Conservation (phyloP, 768 basidiomycete genomes). For the Tylopilus subfusipes region DNA sequence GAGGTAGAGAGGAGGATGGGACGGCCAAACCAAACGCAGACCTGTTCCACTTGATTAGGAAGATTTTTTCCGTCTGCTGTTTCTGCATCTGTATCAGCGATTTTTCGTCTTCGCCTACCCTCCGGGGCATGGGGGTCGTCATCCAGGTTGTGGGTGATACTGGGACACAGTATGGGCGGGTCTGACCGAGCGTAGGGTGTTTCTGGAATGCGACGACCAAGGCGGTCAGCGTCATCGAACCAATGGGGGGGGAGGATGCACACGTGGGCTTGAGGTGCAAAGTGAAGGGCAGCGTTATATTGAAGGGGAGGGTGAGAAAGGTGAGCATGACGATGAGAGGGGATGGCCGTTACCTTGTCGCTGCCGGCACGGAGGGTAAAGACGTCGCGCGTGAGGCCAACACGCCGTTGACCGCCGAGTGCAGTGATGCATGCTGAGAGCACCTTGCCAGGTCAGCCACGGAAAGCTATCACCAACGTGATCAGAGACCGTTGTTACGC, state of each 20-base stretch:
- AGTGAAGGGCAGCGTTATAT: conserved; percentile 56
- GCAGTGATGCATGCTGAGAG: conserved; percentile 68
- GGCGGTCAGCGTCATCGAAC: conserved; percentile 77
- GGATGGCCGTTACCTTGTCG: conserved; percentile 34
- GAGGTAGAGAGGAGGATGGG: conserved; percentile 59
- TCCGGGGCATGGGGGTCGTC: conserved; percentile 18
- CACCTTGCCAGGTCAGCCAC: conserved; percentile 63
- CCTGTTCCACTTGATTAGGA: conserved; percentile 27
- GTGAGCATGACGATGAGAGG: not conserved
- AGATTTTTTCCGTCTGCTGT: conserved; percentile 6
- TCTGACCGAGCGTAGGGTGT: conserved; percentile 71
- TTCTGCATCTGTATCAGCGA: conserved; percentile 22
- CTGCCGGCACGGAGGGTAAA: conserved; percentile 56
- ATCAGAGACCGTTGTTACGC: not conserved
- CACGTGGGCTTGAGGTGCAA: conserved; percentile 54
- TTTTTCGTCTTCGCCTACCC: conserved; percentile 22
- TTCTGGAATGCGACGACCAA: conserved; percentile 53
- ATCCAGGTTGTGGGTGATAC: conserved; percentile 12
- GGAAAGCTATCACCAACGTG: conserved; percentile 44
- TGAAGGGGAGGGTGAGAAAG: conserved; percentile 11
- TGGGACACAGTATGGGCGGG: conserved; percentile 45
- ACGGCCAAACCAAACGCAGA: conserved; percentile 56
- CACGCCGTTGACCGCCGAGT: conserved; percentile 80
- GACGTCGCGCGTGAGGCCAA: conserved; percentile 75
- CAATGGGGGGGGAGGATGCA: conserved; percentile 84